Evolutionary conservation across 345 rosid genomes (phyloP).

Genomic region (Dipteronia sinensis): DNA sequence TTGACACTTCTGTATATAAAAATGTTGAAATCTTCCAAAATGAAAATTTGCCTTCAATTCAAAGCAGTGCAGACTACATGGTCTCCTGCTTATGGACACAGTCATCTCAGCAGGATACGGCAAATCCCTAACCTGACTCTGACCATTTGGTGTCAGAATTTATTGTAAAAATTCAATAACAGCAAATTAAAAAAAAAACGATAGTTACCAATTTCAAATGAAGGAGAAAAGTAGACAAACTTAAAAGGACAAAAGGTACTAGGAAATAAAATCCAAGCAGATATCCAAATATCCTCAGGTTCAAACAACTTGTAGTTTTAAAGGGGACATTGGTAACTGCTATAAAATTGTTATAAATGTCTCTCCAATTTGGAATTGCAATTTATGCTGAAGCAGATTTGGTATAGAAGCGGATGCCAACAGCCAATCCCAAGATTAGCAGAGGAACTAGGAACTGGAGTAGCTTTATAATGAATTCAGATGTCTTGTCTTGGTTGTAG

Average conservation of each 20-base stretch:
- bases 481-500: constrained; percentile 76
- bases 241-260: neutral
- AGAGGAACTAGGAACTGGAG: constrained; percentile 94
- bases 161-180: too few species aligned
- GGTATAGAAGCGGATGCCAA: constrained; percentile 76
- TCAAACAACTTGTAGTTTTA: neutral
- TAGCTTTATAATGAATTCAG: constrained; percentile 66
- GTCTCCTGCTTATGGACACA: neutral
- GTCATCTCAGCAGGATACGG: too few species aligned
- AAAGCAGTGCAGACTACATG: neutral
- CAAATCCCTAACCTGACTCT: too few species aligned
- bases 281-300: constrained; percentile 13
- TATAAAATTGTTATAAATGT: neutral
- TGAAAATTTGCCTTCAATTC: neutral
- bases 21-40: neutral
- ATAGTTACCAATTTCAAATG: neutral
- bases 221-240: neutral
- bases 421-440: constrained; percentile 86
- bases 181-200: too few species aligned
- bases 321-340: neutral
- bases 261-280: neutral
- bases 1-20: too few species aligned
- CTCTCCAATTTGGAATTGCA: neutral
- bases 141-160: too few species aligned
- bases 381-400: constrained; percentile 45